Conservation (phyloP, 2,329 filamentous ascomycete species). For the Diaporthe sp. region DNA sequence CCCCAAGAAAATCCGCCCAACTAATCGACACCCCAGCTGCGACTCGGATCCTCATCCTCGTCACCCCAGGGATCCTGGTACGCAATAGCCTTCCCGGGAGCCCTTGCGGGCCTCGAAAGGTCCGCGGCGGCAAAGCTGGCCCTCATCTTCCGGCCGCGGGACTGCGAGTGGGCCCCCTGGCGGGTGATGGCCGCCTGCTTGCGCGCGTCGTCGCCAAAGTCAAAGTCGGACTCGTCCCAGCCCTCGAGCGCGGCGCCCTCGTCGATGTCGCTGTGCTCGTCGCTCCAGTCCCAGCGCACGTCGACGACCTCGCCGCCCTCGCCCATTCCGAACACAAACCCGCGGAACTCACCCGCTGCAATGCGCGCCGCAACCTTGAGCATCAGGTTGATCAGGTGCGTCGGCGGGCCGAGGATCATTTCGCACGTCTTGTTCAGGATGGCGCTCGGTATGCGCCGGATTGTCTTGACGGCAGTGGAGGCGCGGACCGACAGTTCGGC, state of each 20-base stretch:
- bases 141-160: slow-evolving; percentile 28
- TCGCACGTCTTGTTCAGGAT: slow-evolving; percentile 84
- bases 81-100: slow-evolving; percentile 22
- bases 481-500: slow-evolving; percentile 43
- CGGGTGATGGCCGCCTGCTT: slow-evolving; percentile 23
- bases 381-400: slow-evolving; percentile 83
- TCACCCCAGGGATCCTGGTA: slow-evolving; percentile 43
- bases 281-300: slow-evolving; percentile 73
- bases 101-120: slow-evolving; percentile 39
- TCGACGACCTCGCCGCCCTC: slow-evolving; percentile 68
- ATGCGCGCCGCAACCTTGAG: slow-evolving; percentile 85
- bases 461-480: slow-evolving; percentile 58
- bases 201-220: slow-evolving; percentile 42
- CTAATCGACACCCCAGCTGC: slow-evolving; percentile 54
- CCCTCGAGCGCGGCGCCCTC: slow-evolving; percentile 57
- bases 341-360: slow-evolving; percentile 74
- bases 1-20: not conserved
- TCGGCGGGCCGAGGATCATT: slow-evolving; percentile 84
- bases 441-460: slow-evolving; percentile 69
- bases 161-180: not conserved
- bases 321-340: slow-evolving; percentile 67
- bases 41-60: slow-evolving; percentile 46
- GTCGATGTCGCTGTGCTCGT: slow-evolving; percentile 58
- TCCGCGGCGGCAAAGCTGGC: slow-evolving; percentile 41
- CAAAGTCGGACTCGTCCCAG: slow-evolving; percentile 69